Evolutionary conservation across 2,329 filamentous ascomycete genomes (phyloP).

Genomic region (Colletotrichum endophyticum): DNA sequence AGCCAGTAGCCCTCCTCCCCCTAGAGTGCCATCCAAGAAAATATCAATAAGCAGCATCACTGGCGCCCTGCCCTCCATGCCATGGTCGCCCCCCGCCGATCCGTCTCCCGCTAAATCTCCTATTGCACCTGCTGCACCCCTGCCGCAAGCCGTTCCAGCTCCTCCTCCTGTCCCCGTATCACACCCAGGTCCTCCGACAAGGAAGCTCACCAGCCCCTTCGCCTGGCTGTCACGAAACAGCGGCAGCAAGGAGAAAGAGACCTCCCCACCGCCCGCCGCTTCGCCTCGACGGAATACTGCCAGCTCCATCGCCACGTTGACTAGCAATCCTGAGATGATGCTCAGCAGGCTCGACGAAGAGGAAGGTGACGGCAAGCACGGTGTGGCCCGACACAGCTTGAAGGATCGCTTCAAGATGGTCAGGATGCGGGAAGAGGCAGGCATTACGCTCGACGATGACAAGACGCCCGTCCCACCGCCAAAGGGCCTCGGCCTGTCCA

Average conservation of each 20-base stretch:
- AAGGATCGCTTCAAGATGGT: conserved; percentile 82
- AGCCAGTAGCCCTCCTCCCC: conserved; percentile 32
- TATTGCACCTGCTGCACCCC: conserved; percentile 35
- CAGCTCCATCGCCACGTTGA: conserved; percentile 78
- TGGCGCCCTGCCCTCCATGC: conserved; percentile 73
- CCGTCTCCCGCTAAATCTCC: conserved; percentile 53
- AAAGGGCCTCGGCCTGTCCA: conserved; percentile 25
- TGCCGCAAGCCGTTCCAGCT: conserved; percentile 34
- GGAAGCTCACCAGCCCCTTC: conserved; percentile 89
- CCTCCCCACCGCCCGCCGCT: conserved; percentile 53
- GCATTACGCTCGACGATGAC: conserved; percentile 58
- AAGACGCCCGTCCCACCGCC: conserved; percentile 34
- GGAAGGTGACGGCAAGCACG: conserved; percentile 53
- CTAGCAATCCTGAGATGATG: conserved; percentile 83
- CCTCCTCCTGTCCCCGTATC: conserved; percentile 28
- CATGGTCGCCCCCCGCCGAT: conserved; percentile 68
- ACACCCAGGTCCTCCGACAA: conserved; percentile 45
- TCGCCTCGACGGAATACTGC: conserved; percentile 72
- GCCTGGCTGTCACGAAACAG: conserved; percentile 80
- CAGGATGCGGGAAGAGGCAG: conserved; percentile 75
- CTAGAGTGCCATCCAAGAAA: conserved; percentile 55
- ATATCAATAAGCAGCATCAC: conserved; percentile 74
- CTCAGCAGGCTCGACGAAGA: conserved; percentile 79
- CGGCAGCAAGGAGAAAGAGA: conserved; percentile 60
- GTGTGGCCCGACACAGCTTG: conserved; percentile 65